These are phyloP conservation scores for Hypoxylon sp. DNA, from an alignment of 2,329 filamentous ascomycete species.

Conservation along the genomic window DNA sequence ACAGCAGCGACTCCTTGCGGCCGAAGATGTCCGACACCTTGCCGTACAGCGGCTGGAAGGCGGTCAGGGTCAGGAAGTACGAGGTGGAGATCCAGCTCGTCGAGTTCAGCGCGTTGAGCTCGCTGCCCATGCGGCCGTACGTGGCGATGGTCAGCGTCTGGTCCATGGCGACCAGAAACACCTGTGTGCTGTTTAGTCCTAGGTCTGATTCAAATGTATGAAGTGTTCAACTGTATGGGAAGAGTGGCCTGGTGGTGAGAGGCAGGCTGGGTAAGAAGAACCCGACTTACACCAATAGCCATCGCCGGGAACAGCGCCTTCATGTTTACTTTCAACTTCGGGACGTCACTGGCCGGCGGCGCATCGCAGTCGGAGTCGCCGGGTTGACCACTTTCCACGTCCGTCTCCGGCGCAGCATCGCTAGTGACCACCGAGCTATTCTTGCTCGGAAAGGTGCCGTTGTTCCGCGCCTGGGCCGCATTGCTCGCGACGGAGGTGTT, in stretches of 20 bases:
- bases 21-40: slow-evolving; percentile 64
- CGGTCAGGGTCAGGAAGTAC: slow-evolving; percentile 53
- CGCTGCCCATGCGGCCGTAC: slow-evolving; percentile 82
- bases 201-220: not conserved
- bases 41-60: slow-evolving; percentile 62
- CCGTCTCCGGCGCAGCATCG: slow-evolving; percentile 13
- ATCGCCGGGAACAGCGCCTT: slow-evolving; percentile 48
- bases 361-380: slow-evolving; percentile 49
- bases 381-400: slow-evolving; percentile 49
- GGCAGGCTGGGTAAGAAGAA: not conserved
- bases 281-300: slow-evolving; percentile 45
- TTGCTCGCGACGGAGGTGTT: slow-evolving; percentile 30
- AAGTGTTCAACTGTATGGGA: not conserved
- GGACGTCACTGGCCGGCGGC: slow-evolving; percentile 45
- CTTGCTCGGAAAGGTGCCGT: slow-evolving; percentile 40
- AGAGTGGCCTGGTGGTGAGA: not conserved
- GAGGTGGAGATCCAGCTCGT: slow-evolving; percentile 63
- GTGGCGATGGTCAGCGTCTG: slow-evolving; percentile 82
- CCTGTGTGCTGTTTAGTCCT: slow-evolving; percentile 57
- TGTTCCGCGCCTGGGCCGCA: slow-evolving; percentile 27
- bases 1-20: slow-evolving; percentile 56
- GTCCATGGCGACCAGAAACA: slow-evolving; percentile 80
- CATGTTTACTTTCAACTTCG: slow-evolving; percentile 47
- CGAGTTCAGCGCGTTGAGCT: slow-evolving; percentile 78
- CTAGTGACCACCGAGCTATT: slow-evolving; percentile 5